Evolutionary conservation across 257 asterid genomes (phyloP).

Genomic region (Petunia secreta): DNA sequence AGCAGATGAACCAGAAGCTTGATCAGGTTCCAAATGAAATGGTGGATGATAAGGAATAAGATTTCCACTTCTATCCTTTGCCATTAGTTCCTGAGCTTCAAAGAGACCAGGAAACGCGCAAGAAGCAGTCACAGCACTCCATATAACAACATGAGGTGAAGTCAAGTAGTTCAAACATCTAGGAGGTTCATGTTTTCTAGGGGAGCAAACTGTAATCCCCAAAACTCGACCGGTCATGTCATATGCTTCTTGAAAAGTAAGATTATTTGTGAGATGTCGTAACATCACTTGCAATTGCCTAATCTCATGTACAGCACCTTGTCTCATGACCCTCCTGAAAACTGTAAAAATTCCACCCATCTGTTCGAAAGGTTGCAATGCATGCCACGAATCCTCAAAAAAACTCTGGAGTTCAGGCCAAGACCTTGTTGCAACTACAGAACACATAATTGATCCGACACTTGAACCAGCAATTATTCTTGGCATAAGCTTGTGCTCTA

Average conservation of each 20-base stretch:
- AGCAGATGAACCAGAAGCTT: constrained; percentile 57
- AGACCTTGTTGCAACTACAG: constrained; percentile 84
- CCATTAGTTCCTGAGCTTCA: constrained; percentile 99
- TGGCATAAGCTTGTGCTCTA: constrained; percentile 88
- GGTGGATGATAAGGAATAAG: constrained; percentile 98
- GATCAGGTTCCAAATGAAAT: constrained; percentile 86
- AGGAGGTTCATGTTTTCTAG: constrained; percentile 98
- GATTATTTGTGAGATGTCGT: constrained; percentile 81
- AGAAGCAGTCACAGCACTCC: constrained; percentile 99
- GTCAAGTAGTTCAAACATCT: constrained; percentile 97
- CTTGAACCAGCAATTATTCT: constrained; percentile 96
- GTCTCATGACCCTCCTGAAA: constrained; percentile 80
- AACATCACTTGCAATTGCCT: constrained; percentile 81
- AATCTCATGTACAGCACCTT: constrained; percentile 92
- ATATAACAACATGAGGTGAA: constrained; percentile 95
- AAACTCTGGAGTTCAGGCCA: constrained; percentile 98
- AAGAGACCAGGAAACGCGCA: constrained; percentile 97
- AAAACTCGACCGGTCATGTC: constrained; percentile 91
- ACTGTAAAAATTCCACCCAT: constrained; percentile 81
- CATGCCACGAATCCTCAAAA: constrained; percentile 91
- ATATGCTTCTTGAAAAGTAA: constrained; percentile 97
- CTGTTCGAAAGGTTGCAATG: constrained; percentile 80
- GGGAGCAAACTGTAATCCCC: constrained; percentile 94
- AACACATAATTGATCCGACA: constrained; percentile 91
- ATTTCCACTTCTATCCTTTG: constrained; percentile 86